A percentile compares a stretch with the other conserved stretches of the same genome.
Evolutionary conservation across 805 yeast genomes (phyloP).

Genomic region (Myxozyma lipomycoides): DNA sequence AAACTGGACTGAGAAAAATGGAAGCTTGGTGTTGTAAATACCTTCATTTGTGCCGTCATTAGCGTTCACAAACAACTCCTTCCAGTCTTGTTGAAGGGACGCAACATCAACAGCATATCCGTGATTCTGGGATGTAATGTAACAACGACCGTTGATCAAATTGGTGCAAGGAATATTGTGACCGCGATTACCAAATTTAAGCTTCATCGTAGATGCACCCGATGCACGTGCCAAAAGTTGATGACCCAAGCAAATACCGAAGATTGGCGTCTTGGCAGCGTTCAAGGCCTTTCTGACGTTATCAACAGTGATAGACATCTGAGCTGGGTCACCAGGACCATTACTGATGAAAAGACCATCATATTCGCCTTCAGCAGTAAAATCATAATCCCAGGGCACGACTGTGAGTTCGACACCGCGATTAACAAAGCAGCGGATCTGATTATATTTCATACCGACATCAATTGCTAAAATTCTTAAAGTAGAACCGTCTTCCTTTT

Average conservation of each 20-base stretch:
- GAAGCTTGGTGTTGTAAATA: constrained; percentile 82
- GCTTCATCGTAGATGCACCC: constrained; percentile 87
- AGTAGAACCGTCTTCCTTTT: constrained; percentile 68
- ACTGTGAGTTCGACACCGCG: constrained; percentile 95
- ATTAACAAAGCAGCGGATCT: constrained; percentile 90
- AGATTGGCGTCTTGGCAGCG: constrained; percentile 78
- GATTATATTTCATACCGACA: constrained; percentile 97
- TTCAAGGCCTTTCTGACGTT: constrained; percentile 56
- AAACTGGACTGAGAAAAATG: constrained; percentile 96
- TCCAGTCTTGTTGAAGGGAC: constrained; percentile 78
- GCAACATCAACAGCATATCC: constrained; percentile 92
- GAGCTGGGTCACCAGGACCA: constrained; percentile 99
- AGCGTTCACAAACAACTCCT: constrained; percentile 89
- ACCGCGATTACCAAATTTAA: constrained; percentile 98
- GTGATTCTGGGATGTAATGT: constrained; percentile 97
- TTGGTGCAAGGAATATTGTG: constrained; percentile 97
- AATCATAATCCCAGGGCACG: constrained; percentile 93
- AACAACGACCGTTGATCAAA: constrained; percentile 84
- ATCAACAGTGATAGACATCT: constrained; percentile 62
- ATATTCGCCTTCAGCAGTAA: constrained; percentile 62
- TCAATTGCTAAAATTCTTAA: constrained; percentile 86
- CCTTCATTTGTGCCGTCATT: constrained; percentile 99
- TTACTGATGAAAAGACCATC: constrained; percentile 96
- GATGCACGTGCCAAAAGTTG: constrained; percentile 92
- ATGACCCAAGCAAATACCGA: constrained; percentile 97